Percentiles rank a stretch among this genome's conserved stretches.
phyloP scores from a whole-genome alignment of 768 basidiomycete species.

The Gloeostereum incarnatum region DNA sequence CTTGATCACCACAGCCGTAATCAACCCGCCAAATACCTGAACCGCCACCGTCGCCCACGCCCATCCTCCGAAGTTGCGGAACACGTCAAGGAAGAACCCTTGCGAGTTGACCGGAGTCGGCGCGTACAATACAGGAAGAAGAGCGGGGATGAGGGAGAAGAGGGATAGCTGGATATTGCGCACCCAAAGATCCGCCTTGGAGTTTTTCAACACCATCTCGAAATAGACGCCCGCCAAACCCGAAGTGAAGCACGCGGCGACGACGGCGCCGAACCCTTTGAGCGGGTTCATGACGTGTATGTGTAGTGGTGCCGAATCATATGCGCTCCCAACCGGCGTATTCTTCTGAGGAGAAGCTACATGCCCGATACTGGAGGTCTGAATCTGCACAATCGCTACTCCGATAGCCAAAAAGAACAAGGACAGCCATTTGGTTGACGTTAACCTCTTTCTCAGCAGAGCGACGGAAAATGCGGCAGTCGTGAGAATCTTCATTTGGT shows the following conservation, averaged over 20 bases:
- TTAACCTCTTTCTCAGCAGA: slow-evolving; percentile 69
- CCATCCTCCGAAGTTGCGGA: slow-evolving; percentile 88
- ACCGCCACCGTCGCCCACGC: slow-evolving; percentile 89
- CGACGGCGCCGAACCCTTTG: slow-evolving; percentile 78
- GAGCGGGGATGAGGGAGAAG: slow-evolving; percentile 85
- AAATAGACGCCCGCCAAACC: slow-evolving; percentile 91
- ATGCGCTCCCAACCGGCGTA: slow-evolving; percentile 56
- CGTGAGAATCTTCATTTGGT: slow-evolving; percentile 98
- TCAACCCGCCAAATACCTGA: slow-evolving; percentile 87
- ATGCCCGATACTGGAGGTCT: slow-evolving; percentile 37
- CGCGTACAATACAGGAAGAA: slow-evolving; percentile 65
- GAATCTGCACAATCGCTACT: slow-evolving; percentile 92
- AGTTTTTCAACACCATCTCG: slow-evolving; percentile 86
- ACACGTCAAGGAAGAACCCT: slow-evolving; percentile 48
- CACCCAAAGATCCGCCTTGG: slow-evolving; percentile 80
- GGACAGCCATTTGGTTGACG: slow-evolving; percentile 75
- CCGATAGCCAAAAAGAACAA: slow-evolving; percentile 85
- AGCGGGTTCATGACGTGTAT: slow-evolving; percentile 75
- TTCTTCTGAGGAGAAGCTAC: slow-evolving; percentile 10
- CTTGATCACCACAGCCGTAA: slow-evolving; percentile 95
- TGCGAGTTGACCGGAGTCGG: slow-evolving; percentile 29
- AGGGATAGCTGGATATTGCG: slow-evolving; percentile 85
- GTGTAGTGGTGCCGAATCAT: slow-evolving; percentile 48
- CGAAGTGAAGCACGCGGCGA: slow-evolving; percentile 81
- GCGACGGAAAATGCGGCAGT: slow-evolving; percentile 89